Conservation (phyloP, 768 basidiomycete genomes). For the Collybia sp. region DNA sequence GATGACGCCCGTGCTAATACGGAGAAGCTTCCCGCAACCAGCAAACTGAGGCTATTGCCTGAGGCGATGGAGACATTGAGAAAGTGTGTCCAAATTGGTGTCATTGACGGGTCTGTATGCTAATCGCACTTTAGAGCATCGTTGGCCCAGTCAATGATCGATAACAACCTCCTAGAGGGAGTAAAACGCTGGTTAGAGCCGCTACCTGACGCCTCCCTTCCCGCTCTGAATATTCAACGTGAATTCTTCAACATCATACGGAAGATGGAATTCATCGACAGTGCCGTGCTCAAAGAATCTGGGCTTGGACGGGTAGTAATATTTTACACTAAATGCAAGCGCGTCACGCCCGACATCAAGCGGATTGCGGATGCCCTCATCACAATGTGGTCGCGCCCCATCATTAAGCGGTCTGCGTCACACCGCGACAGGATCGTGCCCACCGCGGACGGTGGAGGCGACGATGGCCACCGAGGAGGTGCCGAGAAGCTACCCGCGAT, state of each 20-base stretch:
- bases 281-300: constrained; percentile 84
- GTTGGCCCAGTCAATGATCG: constrained; percentile 87
- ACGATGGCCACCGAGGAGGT: constrained; percentile 23
- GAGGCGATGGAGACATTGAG: constrained; percentile 90
- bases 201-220: constrained; percentile 86
- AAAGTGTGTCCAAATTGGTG: constrained; percentile 59
- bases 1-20: constrained; percentile 79
- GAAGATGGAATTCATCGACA: constrained; percentile 93
- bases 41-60: constrained; percentile 81
- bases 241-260: constrained; percentile 80
- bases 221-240: constrained; percentile 92
- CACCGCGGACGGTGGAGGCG: constrained; percentile 33
- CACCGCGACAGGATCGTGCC: constrained; percentile 75
- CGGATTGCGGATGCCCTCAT: constrained; percentile 83
- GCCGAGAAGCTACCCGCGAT: constrained; percentile 65
- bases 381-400: constrained; percentile 82
- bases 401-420: constrained; percentile 84
- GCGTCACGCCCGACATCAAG: constrained; percentile 77
- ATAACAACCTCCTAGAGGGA: constrained; percentile 90
- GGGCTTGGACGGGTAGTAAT: constrained; percentile 84
- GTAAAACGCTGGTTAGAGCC: constrained; percentile 93
- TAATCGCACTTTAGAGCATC: constrained; percentile 49
- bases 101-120: constrained; percentile 1
- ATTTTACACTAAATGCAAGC: constrained; percentile 95
- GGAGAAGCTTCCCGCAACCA: constrained; percentile 75